A percentile compares a stretch with the other conserved stretches of the same genome.
Evolutionary conservation across 345 rosid species (phyloP).

Genomic region (Turritis glabra): DNA sequence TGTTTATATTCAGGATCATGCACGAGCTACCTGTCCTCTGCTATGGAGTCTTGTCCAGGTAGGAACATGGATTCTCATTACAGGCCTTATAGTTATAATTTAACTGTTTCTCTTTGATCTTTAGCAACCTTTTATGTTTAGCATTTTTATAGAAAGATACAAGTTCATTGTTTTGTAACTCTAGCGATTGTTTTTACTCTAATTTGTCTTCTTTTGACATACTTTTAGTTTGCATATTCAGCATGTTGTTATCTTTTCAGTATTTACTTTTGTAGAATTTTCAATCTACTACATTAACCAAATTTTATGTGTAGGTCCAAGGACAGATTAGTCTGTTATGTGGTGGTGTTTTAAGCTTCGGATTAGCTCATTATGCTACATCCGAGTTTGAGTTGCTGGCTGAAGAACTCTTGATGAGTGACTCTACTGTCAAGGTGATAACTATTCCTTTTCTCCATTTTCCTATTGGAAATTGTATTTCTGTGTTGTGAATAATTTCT

Average conservation of each 20-base stretch:
- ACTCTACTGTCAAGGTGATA: slow-evolving; percentile 74
- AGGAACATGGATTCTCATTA: slow-evolving; percentile 14
- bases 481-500: background rate
- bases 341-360: slow-evolving; percentile 81
- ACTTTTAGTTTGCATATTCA: background rate
- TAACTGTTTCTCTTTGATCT: background rate
- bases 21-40: slow-evolving; percentile 92
- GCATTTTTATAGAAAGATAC: too few species aligned
- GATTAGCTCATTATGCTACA: slow-evolving; percentile 76
- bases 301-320: slow-evolving; percentile 58
- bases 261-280: slow-evolving; percentile 20
- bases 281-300: slow-evolving; percentile 11
- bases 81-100: background rate
- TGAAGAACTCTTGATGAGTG: slow-evolving; percentile 95
- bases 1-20: slow-evolving; percentile 74
- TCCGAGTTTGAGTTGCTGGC: slow-evolving; percentile 93
- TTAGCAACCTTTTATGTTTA: too few species aligned
- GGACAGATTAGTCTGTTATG: slow-evolving; percentile 83
- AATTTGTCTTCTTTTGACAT: background rate
- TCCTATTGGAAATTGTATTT: background rate
- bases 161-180: slow-evolving; percentile 13
- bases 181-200: background rate
- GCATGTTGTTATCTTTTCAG: background rate
- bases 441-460: background rate
- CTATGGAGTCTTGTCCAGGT: slow-evolving; percentile 99